Conservation (phyloP, 768 basidiomycete genomes). For the Termitomyces sp. region DNA sequence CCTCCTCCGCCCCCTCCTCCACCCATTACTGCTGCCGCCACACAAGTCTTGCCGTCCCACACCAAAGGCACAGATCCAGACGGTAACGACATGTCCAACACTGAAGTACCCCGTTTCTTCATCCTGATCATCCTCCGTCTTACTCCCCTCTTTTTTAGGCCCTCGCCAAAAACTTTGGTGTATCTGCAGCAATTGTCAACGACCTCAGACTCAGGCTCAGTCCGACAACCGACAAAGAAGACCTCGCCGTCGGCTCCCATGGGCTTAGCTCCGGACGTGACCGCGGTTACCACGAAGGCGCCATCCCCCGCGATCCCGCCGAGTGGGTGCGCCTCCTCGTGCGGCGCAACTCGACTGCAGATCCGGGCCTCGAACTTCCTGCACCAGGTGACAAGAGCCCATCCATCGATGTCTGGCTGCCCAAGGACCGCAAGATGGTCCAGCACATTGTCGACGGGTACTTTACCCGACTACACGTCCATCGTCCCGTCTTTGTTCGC, state of each 20-base stretch:
- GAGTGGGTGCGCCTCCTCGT: slow-evolving; percentile 60
- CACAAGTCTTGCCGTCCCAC: slow-evolving; percentile 16
- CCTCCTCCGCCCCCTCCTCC: slow-evolving; percentile 26
- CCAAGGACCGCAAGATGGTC: slow-evolving; percentile 70
- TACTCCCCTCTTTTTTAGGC: slow-evolving; percentile 36
- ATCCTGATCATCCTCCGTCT: background rate
- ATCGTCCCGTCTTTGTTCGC: slow-evolving; percentile 73
- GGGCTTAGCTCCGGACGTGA: slow-evolving; percentile 71
- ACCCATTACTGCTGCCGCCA: slow-evolving; percentile 12
- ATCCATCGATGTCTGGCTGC: slow-evolving; percentile 61
- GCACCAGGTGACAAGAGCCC: slow-evolving; percentile 25
- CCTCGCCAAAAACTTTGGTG: slow-evolving; percentile 77
- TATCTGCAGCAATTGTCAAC: slow-evolving; percentile 64
- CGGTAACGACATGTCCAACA: slow-evolving; percentile 73
- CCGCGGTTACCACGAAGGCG: slow-evolving; percentile 47
- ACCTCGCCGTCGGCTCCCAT: slow-evolving; percentile 72
- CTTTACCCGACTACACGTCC: slow-evolving; percentile 72
- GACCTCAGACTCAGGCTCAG: slow-evolving; percentile 60
- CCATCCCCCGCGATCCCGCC: slow-evolving; percentile 53
- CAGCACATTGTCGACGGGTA: slow-evolving; percentile 63
- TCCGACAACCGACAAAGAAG: slow-evolving; percentile 55
- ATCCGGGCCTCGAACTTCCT: slow-evolving; percentile 30
- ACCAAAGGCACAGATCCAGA: slow-evolving; percentile 79
- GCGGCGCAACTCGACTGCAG: slow-evolving; percentile 39
- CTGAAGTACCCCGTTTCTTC: slow-evolving; percentile 37